Base-by-base conservation (phyloP, 176 grass and related monocot genomes). In the Luzula sylvatica region DNA sequence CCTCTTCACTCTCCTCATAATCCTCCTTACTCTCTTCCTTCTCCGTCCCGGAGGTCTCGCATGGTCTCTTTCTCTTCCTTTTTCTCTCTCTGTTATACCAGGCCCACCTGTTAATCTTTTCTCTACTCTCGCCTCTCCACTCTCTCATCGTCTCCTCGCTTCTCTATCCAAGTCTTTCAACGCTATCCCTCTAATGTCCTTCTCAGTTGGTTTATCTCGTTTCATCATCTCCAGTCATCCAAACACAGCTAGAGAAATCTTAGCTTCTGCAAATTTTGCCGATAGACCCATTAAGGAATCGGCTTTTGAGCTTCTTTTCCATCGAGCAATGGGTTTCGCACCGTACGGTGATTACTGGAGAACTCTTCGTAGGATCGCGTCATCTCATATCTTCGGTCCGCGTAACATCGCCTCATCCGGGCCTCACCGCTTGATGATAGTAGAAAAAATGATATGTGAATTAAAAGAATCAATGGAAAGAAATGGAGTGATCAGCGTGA, bases 271-370 rank as follows among this genome's bases (percentile, higher is more conserved):
- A 3, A 75, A 80, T 47, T 95, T 95, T 49, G 80, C 76, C 13
- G 76, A 95, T 44, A 72, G 83, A 39, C 83, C 89, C 0, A 38
- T 95, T 23, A 95, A 88, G 56, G 89, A 88, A 59, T 72, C 80
- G 8, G 83, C 83, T 0, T 76, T 75, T 0, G 53, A 70, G 42
- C 80, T 95, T 9, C 76, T 95, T 2, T 95, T 95, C 70, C 77
- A 95, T 73, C 80, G 83, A 7, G 80, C 89, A 43, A 95, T 95
- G 83, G 89, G 83, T 0, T 95, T 95, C 45, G 73, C 89, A 2
- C 70, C 76, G 5, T 95, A 78, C 1, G 76, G 80, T 5, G 80
- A 67, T 0, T 80, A 95, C 54, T 88, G 89, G 89, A 71, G 81
- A 15, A 79, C 30, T n/a, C 81, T 86, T 7, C 72, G 87, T 0